phyloP scores from a whole-genome alignment of 371 early-diverging fungal species.

The Zopfochytrium polystomum region DNA sequence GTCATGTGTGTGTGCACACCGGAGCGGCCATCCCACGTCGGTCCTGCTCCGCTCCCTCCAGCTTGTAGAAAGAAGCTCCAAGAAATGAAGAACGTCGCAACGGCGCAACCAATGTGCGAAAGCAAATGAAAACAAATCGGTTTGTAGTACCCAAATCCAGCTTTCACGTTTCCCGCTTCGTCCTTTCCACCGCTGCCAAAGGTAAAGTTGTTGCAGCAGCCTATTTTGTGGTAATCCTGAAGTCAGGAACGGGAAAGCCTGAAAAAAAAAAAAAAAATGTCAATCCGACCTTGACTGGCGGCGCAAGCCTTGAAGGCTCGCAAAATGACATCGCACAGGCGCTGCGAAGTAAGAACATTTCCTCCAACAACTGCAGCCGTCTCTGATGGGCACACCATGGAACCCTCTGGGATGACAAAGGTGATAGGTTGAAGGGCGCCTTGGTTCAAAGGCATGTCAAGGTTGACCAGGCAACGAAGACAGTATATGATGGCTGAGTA shows the following conservation, averaged over 20 bases:
- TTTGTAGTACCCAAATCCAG: slow-evolving; percentile 95
- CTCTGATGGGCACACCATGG: slow-evolving; percentile 75
- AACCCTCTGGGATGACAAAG: slow-evolving; percentile 72
- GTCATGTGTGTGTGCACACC: slow-evolving; percentile 90
- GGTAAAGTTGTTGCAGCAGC: slow-evolving; percentile 95
- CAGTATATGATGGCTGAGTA: slow-evolving; percentile 93
- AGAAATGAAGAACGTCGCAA: background rate
- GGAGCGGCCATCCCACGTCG: slow-evolving; percentile 79
- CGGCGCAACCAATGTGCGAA: background rate
- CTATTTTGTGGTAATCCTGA: slow-evolving; percentile 1
- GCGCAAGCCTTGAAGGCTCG: slow-evolving; percentile 88
- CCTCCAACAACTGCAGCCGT: slow-evolving; percentile 94
- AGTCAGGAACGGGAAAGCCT: too few relatives aligned
- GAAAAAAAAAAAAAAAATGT: background rate
- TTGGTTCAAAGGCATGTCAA: slow-evolving; percentile 92
- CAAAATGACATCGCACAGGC: slow-evolving; percentile 88
- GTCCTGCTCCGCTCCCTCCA: slow-evolving; percentile 79
- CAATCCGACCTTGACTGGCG: slow-evolving; percentile 71
- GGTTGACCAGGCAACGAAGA: slow-evolving; percentile 80
- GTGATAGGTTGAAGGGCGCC: slow-evolving; percentile 86
- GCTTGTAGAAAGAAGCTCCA: too few relatives aligned
- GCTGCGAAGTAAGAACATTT: slow-evolving; percentile 92
- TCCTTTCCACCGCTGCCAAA: too few relatives aligned
- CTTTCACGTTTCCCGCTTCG: too few relatives aligned
- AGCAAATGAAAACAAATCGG: slow-evolving; percentile 69